These are phyloP conservation scores for carrot (Daucus carota) DNA, from an alignment of 129 eudicot species.

Conservation along the genomic window DH1_v3.0 NC_030385.2:36740001-36740500, in stretches of 20 bases:
- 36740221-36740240: neutral
- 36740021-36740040: neutral
- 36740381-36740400: neutral
- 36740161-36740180: neutral
- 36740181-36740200: neutral
- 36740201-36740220: neutral
- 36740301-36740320: neutral
- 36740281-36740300: neutral
- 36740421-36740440: neutral
- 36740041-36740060: neutral
- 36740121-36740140: neutral
- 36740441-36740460: neutral
- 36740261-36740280: neutral
- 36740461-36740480: neutral
- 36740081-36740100: neutral
- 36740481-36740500: neutral
- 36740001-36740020: neutral
- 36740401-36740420: neutral
- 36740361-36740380: neutral
- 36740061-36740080: neutral
- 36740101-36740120: neutral
- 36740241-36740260: neutral
- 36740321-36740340: neutral
- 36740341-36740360: neutral
- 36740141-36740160: neutral